A percentile compares a stretch with the other conserved stretches of the same genome.
Evolutionary conservation across 164 flowering plant genomes (phyloP).

Genomic region (Aristolochia contorta): DNA sequence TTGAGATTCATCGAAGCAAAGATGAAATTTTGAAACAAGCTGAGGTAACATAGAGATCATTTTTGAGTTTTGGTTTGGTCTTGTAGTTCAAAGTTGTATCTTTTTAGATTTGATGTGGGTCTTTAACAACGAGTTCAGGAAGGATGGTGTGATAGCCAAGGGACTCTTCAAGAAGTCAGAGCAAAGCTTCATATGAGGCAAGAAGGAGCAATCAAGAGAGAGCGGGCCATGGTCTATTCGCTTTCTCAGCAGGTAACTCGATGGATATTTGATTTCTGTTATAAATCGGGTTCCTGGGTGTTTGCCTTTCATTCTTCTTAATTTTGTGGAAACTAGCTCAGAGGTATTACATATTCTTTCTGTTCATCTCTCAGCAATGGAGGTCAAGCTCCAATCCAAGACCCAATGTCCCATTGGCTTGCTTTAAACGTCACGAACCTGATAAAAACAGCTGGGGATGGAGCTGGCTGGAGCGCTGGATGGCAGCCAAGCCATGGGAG

Average conservation of each 20-base stretch:
- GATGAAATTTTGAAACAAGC: slow-evolving; percentile 64
- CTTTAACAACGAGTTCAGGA: slow-evolving; percentile 26
- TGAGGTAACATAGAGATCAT: slow-evolving; percentile 41
- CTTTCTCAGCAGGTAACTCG: slow-evolving; percentile 52
- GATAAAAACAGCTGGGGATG: slow-evolving; percentile 81
- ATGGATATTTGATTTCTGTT: background rate
- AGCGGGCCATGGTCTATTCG: slow-evolving; percentile 69
- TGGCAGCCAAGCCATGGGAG: slow-evolving; percentile 99
- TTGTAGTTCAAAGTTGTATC: background rate
- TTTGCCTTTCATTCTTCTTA: background rate
- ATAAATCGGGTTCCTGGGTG: background rate
- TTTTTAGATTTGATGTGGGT: background rate
- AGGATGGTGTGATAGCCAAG: slow-evolving; percentile 84
- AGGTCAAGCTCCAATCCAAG: slow-evolving; percentile 34
- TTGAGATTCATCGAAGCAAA: slow-evolving; percentile 47
- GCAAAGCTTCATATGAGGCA: slow-evolving; percentile 70
- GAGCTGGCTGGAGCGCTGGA: slow-evolving; percentile 99
- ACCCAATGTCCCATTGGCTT: slow-evolving; percentile 18
- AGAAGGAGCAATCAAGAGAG: slow-evolving; percentile 80
- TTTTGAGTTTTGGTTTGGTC: background rate
- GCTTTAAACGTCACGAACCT: slow-evolving; percentile 34
- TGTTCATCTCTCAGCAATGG: slow-evolving; percentile 44
- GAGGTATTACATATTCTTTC: background rate
- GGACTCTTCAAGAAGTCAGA: slow-evolving; percentile 54
- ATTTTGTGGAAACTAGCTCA: background rate